phyloP scores from a whole-genome alignment of 805 yeast species.

The Metschnikowia bowlesiae region DNA sequence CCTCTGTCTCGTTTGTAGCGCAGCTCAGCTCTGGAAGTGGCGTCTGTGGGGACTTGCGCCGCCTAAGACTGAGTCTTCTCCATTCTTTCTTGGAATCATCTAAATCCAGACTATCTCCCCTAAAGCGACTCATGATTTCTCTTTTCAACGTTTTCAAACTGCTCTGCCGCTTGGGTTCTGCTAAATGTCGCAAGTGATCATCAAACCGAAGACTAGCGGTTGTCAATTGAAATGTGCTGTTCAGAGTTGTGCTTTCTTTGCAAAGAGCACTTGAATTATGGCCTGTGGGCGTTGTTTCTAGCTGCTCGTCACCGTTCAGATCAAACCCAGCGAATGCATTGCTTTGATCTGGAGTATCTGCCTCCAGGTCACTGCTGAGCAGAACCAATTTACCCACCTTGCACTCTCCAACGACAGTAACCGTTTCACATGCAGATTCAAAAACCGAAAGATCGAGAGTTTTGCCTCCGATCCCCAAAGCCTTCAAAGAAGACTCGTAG shows the following conservation, averaged over 20 bases:
- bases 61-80: neutral
- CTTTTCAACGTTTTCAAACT: conserved; percentile 1
- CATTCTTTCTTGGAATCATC: neutral
- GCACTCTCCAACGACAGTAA: neutral
- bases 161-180: neutral
- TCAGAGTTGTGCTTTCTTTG: conserved; percentile 1
- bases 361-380: conserved; percentile 1
- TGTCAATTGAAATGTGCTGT: conserved; percentile 1
- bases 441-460: neutral
- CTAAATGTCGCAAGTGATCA: neutral
- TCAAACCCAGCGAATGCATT: neutral
- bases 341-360: neutral
- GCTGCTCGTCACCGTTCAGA: neutral
- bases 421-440: neutral
- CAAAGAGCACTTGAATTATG: conserved; percentile 1
- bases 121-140: neutral
- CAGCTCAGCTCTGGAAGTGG: neutral
- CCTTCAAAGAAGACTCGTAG: conserved; percentile 5
- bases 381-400: conserved; percentile 1
- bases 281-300: neutral
- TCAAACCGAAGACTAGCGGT: conserved; percentile 5
- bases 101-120: neutral
- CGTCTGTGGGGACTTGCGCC: neutral
- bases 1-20: neutral
- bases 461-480: neutral